Evolutionary conservation across 768 basidiomycete species (phyloP), one percentile per base, ranked within the genome.

Genomic region (Gymnopilus dilepis): DNA sequence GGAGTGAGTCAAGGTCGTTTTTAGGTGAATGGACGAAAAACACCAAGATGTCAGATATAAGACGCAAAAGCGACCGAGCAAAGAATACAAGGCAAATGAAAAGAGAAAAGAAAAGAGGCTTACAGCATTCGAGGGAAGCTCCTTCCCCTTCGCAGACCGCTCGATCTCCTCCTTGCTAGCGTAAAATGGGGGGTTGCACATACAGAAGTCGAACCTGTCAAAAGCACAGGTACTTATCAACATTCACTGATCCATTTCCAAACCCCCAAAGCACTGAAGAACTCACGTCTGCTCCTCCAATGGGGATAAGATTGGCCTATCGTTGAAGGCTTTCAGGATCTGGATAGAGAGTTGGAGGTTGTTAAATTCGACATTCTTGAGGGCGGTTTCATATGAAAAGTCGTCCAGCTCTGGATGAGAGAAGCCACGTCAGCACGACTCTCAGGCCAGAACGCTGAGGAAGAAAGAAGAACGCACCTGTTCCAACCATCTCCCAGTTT

Each of bases 171-270:
- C 85, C 0, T 72, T 69, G 59, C 87, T 91, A 17, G 79, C 71
- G 70, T 97, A 99, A 74, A 99, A 99, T 0, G 97, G 97, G 0
- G 97, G 97, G 72, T 99, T 99, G 76, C 96, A 98, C 87, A 99
- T 94, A 0, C 88, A 86, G 65, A 97, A 94, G 59, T 90, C 85
- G 67, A 88, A 86, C 3, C 84, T 87, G 55, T n/a, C n/a, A n/a
- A n/a, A 11, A 7, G 8, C n/a, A n/a, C n/a, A n/a, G 5, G n/a
- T n/a, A n/a, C n/a, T n/a, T n/a, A n/a, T n/a, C n/a, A n/a, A n/a
- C n/a, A n/a, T n/a, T n/a, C n/a, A n/a, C n/a, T n/a, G n/a, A n/a
- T n/a, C n/a, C n/a, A n/a, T n/a, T n/a, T n/a, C n/a, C n/a, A n/a
- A n/a, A n/a, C n/a, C n/a, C n/a, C n/a, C n/a, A n/a, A n/a, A n/a